These are phyloP conservation scores for Ulvella scutata DNA, from an alignment of 139 green algal genomes.

Conservation along the genomic window DNA sequence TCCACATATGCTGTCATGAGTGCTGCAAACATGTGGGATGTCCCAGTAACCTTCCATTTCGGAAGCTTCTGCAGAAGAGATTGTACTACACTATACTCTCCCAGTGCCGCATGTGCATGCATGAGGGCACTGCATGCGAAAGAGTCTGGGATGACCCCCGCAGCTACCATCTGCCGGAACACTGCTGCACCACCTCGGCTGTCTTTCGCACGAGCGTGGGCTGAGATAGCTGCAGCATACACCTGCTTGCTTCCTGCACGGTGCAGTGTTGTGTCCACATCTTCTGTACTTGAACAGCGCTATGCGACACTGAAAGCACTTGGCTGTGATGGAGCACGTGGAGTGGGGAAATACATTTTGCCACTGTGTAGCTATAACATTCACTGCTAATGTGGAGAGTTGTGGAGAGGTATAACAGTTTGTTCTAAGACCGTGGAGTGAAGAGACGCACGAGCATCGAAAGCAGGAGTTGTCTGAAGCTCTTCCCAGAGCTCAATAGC, in stretches of 20 bases:
- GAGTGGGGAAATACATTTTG: too few relatives aligned
- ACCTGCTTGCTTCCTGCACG: too few relatives aligned
- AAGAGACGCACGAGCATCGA: too few relatives aligned
- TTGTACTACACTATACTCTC: background rate
- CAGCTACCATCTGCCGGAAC: background rate
- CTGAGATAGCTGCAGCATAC: background rate
- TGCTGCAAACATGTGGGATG: background rate
- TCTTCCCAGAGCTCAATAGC: background rate
- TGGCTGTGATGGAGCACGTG: too few relatives aligned
- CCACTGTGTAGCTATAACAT: too few relatives aligned
- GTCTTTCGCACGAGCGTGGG: background rate
- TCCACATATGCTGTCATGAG: background rate
- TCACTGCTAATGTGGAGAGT: too few relatives aligned
- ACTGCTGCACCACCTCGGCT: background rate
- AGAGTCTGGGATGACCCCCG: background rate
- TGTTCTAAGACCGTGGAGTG: too few relatives aligned
- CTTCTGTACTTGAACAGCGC: too few relatives aligned
- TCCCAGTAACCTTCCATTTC: background rate
- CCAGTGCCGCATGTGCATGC: background rate
- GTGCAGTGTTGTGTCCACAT: too few relatives aligned
- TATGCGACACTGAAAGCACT: too few relatives aligned
- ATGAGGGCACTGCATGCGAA: background rate
- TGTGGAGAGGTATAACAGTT: too few relatives aligned
- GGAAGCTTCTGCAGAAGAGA: background rate
- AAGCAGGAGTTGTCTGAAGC: too few relatives aligned